These are phyloP conservation scores for Pseudocercospora pini-densiflorae DNA, from an alignment of 2,329 filamentous ascomycete species.

Conservation along the genomic window DNA sequence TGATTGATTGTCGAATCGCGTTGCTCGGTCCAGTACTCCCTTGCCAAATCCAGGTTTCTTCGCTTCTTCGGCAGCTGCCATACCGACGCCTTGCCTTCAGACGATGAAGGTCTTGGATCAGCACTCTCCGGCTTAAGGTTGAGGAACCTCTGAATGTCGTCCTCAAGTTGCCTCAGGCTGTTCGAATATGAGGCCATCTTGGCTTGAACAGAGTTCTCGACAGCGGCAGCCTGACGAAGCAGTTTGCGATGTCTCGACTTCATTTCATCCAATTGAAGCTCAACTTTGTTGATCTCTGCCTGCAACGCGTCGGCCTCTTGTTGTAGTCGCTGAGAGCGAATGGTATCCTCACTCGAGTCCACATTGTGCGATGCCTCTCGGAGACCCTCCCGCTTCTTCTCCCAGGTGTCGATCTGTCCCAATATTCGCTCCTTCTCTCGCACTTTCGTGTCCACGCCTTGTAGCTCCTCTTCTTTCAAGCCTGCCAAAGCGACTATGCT, in stretches of 20 bases:
- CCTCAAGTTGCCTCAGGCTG: slow-evolving; percentile 68
- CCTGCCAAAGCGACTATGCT: slow-evolving; percentile 67
- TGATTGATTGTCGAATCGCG: slow-evolving; percentile 60
- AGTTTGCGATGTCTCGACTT: slow-evolving; percentile 65
- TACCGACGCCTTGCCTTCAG: slow-evolving; percentile 31
- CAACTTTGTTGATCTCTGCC: slow-evolving; percentile 68
- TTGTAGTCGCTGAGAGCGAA: slow-evolving; percentile 58
- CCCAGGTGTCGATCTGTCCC: slow-evolving; percentile 62
- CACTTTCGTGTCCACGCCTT: slow-evolving; percentile 62
- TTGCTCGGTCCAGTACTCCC: slow-evolving; percentile 71
- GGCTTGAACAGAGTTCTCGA: slow-evolving; percentile 69
- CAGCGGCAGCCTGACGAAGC: slow-evolving; percentile 63
- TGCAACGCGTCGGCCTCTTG: slow-evolving; percentile 59
- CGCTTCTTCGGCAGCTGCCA: slow-evolving; percentile 65
- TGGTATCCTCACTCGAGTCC: slow-evolving; percentile 60
- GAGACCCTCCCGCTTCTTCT: slow-evolving; percentile 59
- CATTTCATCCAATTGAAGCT: slow-evolving; percentile 66
- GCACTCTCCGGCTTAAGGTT: slow-evolving; percentile 23
- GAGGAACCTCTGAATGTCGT: slow-evolving; percentile 64
- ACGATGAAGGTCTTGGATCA: slow-evolving; percentile 17
- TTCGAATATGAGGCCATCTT: slow-evolving; percentile 73
- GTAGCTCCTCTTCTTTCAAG: slow-evolving; percentile 71
- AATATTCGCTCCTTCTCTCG: slow-evolving; percentile 62
- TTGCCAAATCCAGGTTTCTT: slow-evolving; percentile 72
- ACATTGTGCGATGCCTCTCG: slow-evolving; percentile 61